Base-by-base conservation (phyloP, 2,329 filamentous ascomycete species). In the Hypomyces perniciosus region DNA sequence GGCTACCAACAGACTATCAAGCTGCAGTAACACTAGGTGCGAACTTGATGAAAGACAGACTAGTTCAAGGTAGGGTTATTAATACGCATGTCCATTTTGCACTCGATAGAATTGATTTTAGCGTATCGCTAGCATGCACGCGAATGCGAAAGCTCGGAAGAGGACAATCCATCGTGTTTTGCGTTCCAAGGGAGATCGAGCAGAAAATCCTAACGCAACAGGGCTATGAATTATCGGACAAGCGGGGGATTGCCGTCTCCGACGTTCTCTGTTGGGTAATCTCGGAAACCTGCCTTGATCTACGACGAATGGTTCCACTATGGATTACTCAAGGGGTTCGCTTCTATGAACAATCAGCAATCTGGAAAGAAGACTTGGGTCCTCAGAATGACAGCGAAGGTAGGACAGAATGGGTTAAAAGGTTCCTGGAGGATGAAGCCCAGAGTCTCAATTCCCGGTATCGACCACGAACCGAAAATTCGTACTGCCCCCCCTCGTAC, bases 1-100 rank as follows among this genome's bases (percentile, higher is more conserved):
- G 75, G 26, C 63, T 88, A 1, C 85, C 83, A 0, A 40, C 48
- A 0, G 2, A 75, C 6, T 84, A 81, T 56, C 69, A 79, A 1
- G 87, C 84, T 0, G 81, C 80, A 0, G 80, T 90, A 0, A 89
- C 84, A 0, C 63, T 91, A 0, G 85, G 85, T 0, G 72, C 81
- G 0, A 69, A 71, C 5, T 58, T 88, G 1, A 84, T 80, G 0
- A 90, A 90, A 57, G 86, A 90, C 53, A 69, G 76, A 27, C 63
- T 88, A 0, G 78, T 83, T 0, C 85, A 90, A 76, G 84, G 81
- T 81, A 68, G 61, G 71, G 31, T 4, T 41, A 6, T 43, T n/a
- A n/a, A n/a, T n/a, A n/a, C n/a, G n/a, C n/a, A n/a, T n/a, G n/a
- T n/a, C n/a, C n/a, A n/a, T n/a, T n/a, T n/a, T n/a, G n/a, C n/a